phyloP scores from a whole-genome alignment of 2,329 filamentous ascomycete species.

The Alternaria arbusti region DNA sequence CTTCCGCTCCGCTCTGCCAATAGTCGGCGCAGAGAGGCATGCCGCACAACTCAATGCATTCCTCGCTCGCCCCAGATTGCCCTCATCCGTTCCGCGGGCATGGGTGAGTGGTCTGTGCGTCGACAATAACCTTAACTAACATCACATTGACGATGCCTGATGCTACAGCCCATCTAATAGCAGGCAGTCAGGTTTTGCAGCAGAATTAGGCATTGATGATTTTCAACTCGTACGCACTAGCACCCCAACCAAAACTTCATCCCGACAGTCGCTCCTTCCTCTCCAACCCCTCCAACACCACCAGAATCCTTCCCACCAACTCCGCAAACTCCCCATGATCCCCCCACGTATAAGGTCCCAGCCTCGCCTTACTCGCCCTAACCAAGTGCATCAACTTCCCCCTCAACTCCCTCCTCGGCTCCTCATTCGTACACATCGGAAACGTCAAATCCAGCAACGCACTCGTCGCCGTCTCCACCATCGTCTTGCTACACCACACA shows the following conservation, averaged over 20 bases:
- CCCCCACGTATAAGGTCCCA: background rate
- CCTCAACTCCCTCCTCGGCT: background rate
- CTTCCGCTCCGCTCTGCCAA: slow-evolving; percentile 15
- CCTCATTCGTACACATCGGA: background rate
- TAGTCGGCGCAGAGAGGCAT: background rate
- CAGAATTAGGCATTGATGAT: background rate
- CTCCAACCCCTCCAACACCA: background rate
- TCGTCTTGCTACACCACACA: background rate
- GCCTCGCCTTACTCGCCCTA: background rate
- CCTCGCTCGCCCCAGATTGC: slow-evolving; percentile 10
- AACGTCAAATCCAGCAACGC: background rate
- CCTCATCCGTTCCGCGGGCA: background rate
- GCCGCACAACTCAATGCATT: slow-evolving; percentile 12
- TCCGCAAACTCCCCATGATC: background rate
- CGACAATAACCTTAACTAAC: background rate
- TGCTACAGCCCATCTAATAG: background rate
- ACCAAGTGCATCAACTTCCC: background rate
- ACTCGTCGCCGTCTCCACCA: background rate
- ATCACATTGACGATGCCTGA: background rate
- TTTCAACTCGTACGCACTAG: background rate
- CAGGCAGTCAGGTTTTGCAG: background rate
- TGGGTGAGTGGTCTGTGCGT: background rate
- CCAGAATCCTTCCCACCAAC: background rate
- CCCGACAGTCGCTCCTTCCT: background rate
- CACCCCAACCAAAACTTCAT: background rate